Conservation (phyloP, 352 stramenopile species). For the Phytophthora sp. region DNA sequence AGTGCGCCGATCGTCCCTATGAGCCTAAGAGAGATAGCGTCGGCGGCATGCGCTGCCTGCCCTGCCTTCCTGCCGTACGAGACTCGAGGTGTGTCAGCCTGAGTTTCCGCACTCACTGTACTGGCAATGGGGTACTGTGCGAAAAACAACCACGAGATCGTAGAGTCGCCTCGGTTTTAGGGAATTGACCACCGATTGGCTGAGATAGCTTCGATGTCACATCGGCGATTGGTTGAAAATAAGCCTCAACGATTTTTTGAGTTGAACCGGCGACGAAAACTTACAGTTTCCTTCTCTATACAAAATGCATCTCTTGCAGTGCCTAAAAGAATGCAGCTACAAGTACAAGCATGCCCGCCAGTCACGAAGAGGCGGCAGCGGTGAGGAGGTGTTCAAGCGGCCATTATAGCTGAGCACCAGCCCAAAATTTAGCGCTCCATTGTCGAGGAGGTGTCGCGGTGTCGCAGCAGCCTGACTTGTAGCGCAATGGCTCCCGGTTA, state of each 20-base stretch:
- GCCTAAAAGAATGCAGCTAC: not conserved
- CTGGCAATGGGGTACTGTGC: slow-evolving; percentile 31
- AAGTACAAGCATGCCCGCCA: not conserved
- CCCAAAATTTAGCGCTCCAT: slow-evolving; percentile 1
- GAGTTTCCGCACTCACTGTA: slow-evolving; percentile 39
- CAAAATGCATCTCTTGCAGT: slow-evolving; percentile 3
- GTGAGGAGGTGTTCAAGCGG: not conserved
- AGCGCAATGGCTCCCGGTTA: not conserved
- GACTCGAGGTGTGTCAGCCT: slow-evolving; percentile 16
- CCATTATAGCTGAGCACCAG: not conserved
- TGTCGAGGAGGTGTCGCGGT: slow-evolving; percentile 12
- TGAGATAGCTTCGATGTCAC: slow-evolving; percentile 1
- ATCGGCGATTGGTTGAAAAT: slow-evolving; percentile 36
- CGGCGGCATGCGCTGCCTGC: slow-evolving; percentile 40
- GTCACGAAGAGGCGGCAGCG: not conserved
- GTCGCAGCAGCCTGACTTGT: slow-evolving; percentile 15
- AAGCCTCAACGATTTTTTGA: slow-evolving; percentile 11
- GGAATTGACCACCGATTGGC: slow-evolving; percentile 17
- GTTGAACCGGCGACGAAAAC: slow-evolving; percentile 16
- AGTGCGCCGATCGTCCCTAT: slow-evolving; percentile 17
- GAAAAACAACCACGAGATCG: slow-evolving; percentile 46
- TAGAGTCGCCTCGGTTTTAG: slow-evolving; percentile 35
- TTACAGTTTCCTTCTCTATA: slow-evolving; percentile 28
- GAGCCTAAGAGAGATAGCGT: slow-evolving; percentile 22
- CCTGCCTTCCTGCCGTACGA: slow-evolving; percentile 10